A percentile compares a stretch with the other conserved stretches of the same genome.
Conservation (phyloP, 2,329 filamentous ascomycete species). For the Cadophora gregata region DNA sequence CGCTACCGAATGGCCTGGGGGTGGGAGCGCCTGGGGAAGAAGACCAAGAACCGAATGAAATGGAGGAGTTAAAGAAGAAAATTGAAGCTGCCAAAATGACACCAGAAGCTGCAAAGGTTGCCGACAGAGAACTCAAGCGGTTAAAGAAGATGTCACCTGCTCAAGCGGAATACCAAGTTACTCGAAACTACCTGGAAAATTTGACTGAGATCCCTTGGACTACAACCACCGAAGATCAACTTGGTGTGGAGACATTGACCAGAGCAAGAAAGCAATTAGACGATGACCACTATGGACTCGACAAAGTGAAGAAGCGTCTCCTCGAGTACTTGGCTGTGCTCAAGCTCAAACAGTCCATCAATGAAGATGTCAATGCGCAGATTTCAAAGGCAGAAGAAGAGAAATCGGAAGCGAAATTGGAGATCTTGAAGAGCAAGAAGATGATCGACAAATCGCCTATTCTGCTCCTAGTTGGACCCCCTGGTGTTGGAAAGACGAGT, state of each 20-base stretch:
- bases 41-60: slow-evolving; percentile 85
- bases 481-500: slow-evolving; percentile 95
- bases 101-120: slow-evolving; percentile 87
- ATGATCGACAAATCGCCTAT: slow-evolving; percentile 97
- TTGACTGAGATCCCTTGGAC: slow-evolving; percentile 94
- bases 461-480: slow-evolving; percentile 88
- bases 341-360: slow-evolving; percentile 89
- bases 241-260: slow-evolving; percentile 79
- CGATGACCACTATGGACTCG: slow-evolving; percentile 93
- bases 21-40: slow-evolving; percentile 52
- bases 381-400: slow-evolving; percentile 72
- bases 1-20: slow-evolving; percentile 36
- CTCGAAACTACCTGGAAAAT: slow-evolving; percentile 91
- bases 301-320: slow-evolving; percentile 95
- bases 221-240: slow-evolving; percentile 80
- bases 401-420: slow-evolving; percentile 62
- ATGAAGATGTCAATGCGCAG: slow-evolving; percentile 80
- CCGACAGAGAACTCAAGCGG: slow-evolving; percentile 84
- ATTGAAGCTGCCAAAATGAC: slow-evolving; percentile 82
- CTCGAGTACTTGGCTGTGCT: slow-evolving; percentile 97
- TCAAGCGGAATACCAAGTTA: slow-evolving; percentile 95
- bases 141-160: slow-evolving; percentile 95
- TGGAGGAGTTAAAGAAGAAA: slow-evolving; percentile 90
- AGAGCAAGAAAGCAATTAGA: slow-evolving; percentile 89
- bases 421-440: slow-evolving; percentile 78